phyloP scores from a whole-genome alignment of 1,284 basidiomycete species.

The Pseudozyma thailandica region DNA sequence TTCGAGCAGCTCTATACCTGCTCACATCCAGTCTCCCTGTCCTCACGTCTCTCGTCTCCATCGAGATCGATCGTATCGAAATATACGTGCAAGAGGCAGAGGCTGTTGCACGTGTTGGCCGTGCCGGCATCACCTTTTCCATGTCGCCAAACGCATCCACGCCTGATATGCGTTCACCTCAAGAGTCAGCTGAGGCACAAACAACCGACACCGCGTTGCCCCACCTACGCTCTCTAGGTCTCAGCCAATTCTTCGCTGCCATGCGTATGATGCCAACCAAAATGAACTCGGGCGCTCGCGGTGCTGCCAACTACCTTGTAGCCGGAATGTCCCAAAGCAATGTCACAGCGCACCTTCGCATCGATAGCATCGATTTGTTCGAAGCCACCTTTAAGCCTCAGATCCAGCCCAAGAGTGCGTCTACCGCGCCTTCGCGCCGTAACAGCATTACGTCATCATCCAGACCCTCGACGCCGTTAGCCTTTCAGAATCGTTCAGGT shows the following conservation, averaged over 20 bases:
- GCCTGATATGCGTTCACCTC: neutral
- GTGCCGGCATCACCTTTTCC: conserved; percentile 45
- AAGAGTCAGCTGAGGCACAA: neutral
- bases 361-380: conserved; percentile 53
- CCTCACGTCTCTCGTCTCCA: conserved; percentile 55
- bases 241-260: conserved; percentile 19
- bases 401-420: neutral
- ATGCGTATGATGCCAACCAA: conserved; percentile 46
- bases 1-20: conserved; percentile 48
- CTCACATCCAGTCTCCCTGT: conserved; percentile 53
- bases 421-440: neutral
- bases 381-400: conserved; percentile 43
- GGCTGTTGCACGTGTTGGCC: conserved; percentile 42
- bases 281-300: conserved; percentile 49
- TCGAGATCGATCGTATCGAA: conserved; percentile 57
- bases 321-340: conserved; percentile 54
- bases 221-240: conserved; percentile 13
- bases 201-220: neutral
- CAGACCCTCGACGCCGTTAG: conserved; percentile 4
- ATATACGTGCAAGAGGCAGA: conserved; percentile 52
- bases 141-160: conserved; percentile 40
- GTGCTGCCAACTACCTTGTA: conserved; percentile 47
- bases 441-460: conserved; percentile 6
- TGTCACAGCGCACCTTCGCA: conserved; percentile 30
- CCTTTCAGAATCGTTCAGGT: conserved; percentile 1